Base-by-base conservation (phyloP, 139 green algal species). In the Picochlorum sp. region DNA sequence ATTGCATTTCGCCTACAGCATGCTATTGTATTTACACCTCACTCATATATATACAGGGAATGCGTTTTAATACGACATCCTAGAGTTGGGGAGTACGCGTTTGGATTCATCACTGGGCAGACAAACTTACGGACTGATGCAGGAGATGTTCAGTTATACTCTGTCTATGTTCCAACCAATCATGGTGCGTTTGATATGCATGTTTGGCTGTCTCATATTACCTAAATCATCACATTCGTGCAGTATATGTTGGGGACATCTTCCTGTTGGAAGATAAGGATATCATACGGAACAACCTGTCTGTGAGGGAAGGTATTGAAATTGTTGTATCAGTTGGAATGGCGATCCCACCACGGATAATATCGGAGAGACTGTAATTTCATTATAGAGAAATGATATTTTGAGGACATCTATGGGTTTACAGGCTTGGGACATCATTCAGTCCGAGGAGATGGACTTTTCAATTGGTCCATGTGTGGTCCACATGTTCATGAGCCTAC, bases 121-220 rank as follows among this genome's bases (percentile, higher is more conserved):
- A 90, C 90, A 1, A 59, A 73, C 5, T 71, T 97, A 28, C 82
- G 91, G 83, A 57, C 50, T 31, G 41, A 45, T 28, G 55, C 50
- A 14, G 56, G 16, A 45, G 72, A 71, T 10, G 67, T 58, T 13
- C 71, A 88, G 38, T 66, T 96, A 38, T 83, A 70, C 34, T 80
- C 66, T 4, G 89, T 96, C 4, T 96, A 93, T 69, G 76, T 96
- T 10, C 91, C 90, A 15, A 97, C 91, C 37, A 97, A 97, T 67
- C 91, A 97, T 59, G 79, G 47, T 54, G 15, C 16, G 47, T 21
- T 21, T n/a, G 95, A 0, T 83, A 88, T 62, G 26, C 49, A 45
- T 70, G 45, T 30, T 26, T 57, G 9, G 15, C 37, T 55, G 13
- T 26, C 58, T 11, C 30, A 16, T n/a, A 30, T 58, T 45, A 13